These are phyloP conservation scores for Clavispora fructus DNA, from an alignment of 805 yeast species.

Conservation along the genomic window DNA sequence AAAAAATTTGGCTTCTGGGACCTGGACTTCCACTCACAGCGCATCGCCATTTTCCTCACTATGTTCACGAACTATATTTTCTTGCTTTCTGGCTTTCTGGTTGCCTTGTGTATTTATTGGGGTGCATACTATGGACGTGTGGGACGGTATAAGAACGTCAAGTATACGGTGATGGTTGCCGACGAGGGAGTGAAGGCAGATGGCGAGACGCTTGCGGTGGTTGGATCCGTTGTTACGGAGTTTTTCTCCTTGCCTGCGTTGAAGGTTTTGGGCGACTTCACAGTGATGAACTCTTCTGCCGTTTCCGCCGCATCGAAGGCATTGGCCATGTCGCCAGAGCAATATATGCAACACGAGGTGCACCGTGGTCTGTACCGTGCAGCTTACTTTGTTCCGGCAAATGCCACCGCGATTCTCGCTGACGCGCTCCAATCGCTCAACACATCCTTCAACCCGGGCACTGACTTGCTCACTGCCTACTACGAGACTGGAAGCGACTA, in stretches of 20 bases:
- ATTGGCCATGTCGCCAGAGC: slow-evolving; percentile 19
- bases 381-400: slow-evolving; percentile 24
- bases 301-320: slow-evolving; percentile 14
- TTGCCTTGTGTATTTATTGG: slow-evolving; percentile 28
- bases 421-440: slow-evolving; percentile 15
- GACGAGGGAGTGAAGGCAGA: slow-evolving; percentile 13
- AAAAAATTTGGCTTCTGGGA: slow-evolving; percentile 25
- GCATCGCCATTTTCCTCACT: slow-evolving; percentile 18
- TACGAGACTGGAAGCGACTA: slow-evolving; percentile 32
- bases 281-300: slow-evolving; percentile 17
- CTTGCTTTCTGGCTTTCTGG: slow-evolving; percentile 19
- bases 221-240: slow-evolving; percentile 18
- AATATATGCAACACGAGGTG: slow-evolving; percentile 24
- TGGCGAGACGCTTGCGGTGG: slow-evolving; percentile 18
- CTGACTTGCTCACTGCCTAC: slow-evolving; percentile 19
- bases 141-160: slow-evolving; percentile 16
- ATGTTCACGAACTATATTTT: slow-evolving; percentile 20
- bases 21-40: slow-evolving; percentile 19
- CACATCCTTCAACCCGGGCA: slow-evolving; percentile 14
- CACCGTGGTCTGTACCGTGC: slow-evolving; percentile 29
- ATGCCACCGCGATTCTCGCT: slow-evolving; percentile 22
- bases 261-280: slow-evolving; percentile 19
- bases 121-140: slow-evolving; percentile 23
- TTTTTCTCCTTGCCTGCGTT: slow-evolving; percentile 20
- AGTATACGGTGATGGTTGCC: slow-evolving; percentile 23